Evolutionary conservation across 768 basidiomycete genomes (phyloP).

Genomic region (Russula sp.): DNA sequence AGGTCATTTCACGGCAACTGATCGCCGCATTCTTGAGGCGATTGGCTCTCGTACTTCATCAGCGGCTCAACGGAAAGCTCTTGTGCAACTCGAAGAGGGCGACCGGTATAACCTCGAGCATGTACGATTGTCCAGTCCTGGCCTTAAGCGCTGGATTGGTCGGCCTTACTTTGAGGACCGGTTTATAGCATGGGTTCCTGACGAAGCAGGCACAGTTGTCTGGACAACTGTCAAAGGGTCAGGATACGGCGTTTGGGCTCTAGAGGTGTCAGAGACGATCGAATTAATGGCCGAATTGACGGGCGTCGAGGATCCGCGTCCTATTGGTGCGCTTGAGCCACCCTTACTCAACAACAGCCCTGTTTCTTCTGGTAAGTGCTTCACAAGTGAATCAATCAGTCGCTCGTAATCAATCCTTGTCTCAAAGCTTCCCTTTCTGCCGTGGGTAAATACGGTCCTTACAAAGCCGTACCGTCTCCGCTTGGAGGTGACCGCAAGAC

Average conservation of each 20-base stretch:
- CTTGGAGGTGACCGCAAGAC: conserved; percentile 44
- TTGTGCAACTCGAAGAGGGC: conserved; percentile 35
- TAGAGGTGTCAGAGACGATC: conserved; percentile 27
- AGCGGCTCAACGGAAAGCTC: conserved; percentile 31
- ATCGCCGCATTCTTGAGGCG: conserved; percentile 45
- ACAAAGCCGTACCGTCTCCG: conserved; percentile 49
- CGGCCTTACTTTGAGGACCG: conserved; percentile 30
- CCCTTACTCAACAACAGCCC: background rate
- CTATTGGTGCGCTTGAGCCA: background rate
- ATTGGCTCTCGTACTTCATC: conserved; percentile 40
- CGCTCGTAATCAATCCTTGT: conserved; percentile 31
- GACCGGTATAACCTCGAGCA: conserved; percentile 35
- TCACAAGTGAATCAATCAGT: conserved; percentile 31
- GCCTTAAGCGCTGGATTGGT: conserved; percentile 26
- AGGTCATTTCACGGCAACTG: conserved; percentile 39
- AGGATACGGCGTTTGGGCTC: conserved; percentile 30
- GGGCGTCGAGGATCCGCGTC: conserved; percentile 28
- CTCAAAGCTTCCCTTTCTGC: conserved; percentile 25
- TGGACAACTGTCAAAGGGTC: conserved; percentile 26
- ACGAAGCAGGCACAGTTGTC: conserved; percentile 24
- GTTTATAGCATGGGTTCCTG: conserved; percentile 18
- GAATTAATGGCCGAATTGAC: conserved; percentile 25
- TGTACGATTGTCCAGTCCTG: conserved; percentile 34
- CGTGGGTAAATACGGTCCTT: conserved; percentile 32
- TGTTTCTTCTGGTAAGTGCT: conserved; percentile 19